These are phyloP conservation scores for Nothophytophthora sp. DNA, from an alignment of 352 stramenopile genomes.

Conservation along the genomic window DNA sequence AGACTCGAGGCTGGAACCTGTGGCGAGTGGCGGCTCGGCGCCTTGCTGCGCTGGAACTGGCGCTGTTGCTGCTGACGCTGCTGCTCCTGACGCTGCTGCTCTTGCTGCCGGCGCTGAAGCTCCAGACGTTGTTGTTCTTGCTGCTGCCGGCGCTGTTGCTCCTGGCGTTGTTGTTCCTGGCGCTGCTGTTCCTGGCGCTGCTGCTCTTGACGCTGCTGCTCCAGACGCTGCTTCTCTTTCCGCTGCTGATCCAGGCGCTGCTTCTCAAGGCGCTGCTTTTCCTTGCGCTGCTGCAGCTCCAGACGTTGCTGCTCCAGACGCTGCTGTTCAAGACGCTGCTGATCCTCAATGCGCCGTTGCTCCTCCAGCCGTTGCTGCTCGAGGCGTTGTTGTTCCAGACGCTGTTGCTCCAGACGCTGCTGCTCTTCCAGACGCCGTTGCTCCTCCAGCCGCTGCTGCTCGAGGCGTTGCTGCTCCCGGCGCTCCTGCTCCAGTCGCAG, in stretches of 20 bases:
- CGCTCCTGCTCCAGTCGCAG: conserved; percentile 31
- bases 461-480: conserved; percentile 26
- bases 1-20: conserved; percentile 18
- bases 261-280: conserved; percentile 7
- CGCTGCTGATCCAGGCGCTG: conserved; percentile 23
- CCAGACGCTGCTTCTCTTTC: conserved; percentile 13
- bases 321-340: conserved; percentile 23
- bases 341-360: neutral
- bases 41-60: conserved; percentile 35
- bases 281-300: conserved; percentile 1
- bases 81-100: conserved; percentile 22
- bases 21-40: conserved; percentile 4
- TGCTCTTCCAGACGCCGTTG: conserved; percentile 22
- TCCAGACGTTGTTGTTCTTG: conserved; percentile 2
- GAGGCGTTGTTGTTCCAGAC: conserved; percentile 21
- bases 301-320: conserved; percentile 14
- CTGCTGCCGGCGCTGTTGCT: conserved; percentile 4
- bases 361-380: conserved; percentile 33
- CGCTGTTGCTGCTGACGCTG: conserved; percentile 3
- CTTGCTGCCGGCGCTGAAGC: conserved; percentile 12
- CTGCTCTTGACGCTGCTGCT: conserved; percentile 27
- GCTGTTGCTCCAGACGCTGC: conserved; percentile 30
- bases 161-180: conserved; percentile 22
- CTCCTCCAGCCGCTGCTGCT: conserved; percentile 27
- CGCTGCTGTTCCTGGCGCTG: conserved; percentile 24